Base-by-base conservation (phyloP, 768 basidiomycete species). In the Tricholoma saponaceum region DNA sequence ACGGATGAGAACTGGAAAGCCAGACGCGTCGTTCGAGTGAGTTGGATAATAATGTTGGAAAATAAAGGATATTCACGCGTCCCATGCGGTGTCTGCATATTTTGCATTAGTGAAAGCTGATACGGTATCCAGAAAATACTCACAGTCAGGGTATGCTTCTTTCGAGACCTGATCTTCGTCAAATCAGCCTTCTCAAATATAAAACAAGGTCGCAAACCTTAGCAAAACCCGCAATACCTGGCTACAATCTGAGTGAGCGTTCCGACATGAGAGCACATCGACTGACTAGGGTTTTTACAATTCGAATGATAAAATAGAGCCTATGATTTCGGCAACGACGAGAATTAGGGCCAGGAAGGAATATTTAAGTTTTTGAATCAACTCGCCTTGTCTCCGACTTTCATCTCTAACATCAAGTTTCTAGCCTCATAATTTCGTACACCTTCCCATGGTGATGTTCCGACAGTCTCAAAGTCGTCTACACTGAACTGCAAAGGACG, bases 91-190 rank as follows among this genome's bases (percentile, higher is more conserved):
- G 63, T 90, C 94, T 96, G 58, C 49, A 55, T 54, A 25, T 32
- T 20, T 52, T 16, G 52, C 54, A 62, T 28, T 53, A 14, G 49
- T 20, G 20, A 16, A 43, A 43, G 3, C 14, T 22, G 20, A 7
- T 32, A 32, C 2, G 32, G 20, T 18, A 22, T 9, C 1, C 2
- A 2, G 14, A 30, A 39, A 23, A 13, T 20, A 71, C 91, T 74
- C 71, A 94, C 92, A 81, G 68, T 98, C 95, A 18, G 94, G 91
- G 71, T 96, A 95, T 5, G 92, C 91, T 68, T 90, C 89, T 69
- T 84, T 91, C 28, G 79, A 79, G 7, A 96, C 86, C 84, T 92
- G 55, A 23, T n/a, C 22, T 39, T 47, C 18, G 44, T 51, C n/a
- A 52, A 23, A 59, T 60, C 22, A 65, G 51, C 23, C 2, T 50